A percentile compares a stretch with the other conserved stretches of the same genome.
These are phyloP conservation scores for Calamus simplicifolius DNA, from an alignment of 176 grass and related monocot species.

Conservation along the genomic window DNA sequence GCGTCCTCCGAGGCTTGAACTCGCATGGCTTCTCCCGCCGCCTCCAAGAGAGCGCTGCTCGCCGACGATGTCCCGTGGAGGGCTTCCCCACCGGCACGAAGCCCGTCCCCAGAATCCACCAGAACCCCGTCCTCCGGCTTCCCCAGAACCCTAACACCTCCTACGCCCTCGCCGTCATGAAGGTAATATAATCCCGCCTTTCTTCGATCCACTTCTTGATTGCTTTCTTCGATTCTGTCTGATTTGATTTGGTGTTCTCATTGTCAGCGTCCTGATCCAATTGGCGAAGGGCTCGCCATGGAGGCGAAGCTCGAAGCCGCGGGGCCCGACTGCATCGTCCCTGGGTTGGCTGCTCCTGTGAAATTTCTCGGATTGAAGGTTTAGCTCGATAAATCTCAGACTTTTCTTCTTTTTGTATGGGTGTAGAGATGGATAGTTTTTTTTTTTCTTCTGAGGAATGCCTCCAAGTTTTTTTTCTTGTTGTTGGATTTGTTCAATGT, in stretches of 20 bases:
- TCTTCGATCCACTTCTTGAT: not conserved
- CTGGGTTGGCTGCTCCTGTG: constrained; percentile 65
- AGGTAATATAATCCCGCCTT: constrained; percentile 37
- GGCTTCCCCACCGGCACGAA: constrained; percentile 32
- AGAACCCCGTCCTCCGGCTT: constrained; percentile 59
- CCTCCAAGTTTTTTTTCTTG: too few relatives aligned
- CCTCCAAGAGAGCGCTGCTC: constrained; percentile 55
- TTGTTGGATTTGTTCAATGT: too few relatives aligned
- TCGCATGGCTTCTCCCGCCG: constrained; percentile 3
- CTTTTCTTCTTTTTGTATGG: not conserved
- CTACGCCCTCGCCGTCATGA: constrained; percentile 91
- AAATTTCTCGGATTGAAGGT: constrained; percentile 92
- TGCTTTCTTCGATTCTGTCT: not conserved
- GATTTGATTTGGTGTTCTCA: constrained; percentile 16
- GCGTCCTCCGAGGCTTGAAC: too few relatives aligned
- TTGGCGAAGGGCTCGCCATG: constrained; percentile 77
- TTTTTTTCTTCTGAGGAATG: too few relatives aligned
- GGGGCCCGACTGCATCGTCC: constrained; percentile 88
- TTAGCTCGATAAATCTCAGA: not conserved
- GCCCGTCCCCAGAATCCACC: constrained; percentile 77
- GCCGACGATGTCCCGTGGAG: constrained; percentile 91
- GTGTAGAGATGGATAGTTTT: too few relatives aligned
- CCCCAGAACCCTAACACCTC: constrained; percentile 44
- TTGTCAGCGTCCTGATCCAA: constrained; percentile 78
- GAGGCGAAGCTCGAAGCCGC: constrained; percentile 83